Evolutionary conservation across 805 yeast species (phyloP).

Genomic region (Metschnikowia peoriensis): DNA sequence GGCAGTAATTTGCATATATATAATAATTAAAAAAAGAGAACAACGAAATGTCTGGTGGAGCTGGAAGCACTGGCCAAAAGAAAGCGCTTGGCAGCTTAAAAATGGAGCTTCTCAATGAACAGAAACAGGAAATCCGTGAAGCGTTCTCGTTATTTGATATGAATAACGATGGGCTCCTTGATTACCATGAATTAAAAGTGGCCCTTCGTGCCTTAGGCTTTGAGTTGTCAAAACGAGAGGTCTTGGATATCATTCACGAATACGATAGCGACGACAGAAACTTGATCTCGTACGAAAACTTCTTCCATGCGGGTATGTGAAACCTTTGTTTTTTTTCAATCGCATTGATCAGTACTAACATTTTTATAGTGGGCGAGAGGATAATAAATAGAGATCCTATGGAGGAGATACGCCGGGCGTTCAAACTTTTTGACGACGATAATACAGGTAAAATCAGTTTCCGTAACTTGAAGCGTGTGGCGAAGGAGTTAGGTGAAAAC

Average conservation of each 20-base stretch:
- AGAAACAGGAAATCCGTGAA: conserved; percentile 86
- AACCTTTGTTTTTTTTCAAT: not conserved
- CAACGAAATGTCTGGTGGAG: conserved; percentile 13
- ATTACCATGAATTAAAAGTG: conserved; percentile 90
- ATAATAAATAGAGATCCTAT: conserved; percentile 88
- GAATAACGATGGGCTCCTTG: conserved; percentile 86
- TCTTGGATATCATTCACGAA: conserved; percentile 72
- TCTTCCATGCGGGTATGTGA: conserved; percentile 65
- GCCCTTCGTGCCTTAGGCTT: conserved; percentile 94
- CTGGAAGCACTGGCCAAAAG: conserved; percentile 12
- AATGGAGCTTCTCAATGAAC: conserved; percentile 76
- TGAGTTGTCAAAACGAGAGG: conserved; percentile 72
- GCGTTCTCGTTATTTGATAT: conserved; percentile 90
- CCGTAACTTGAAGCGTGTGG: conserved; percentile 80
- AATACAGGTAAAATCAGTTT: conserved; percentile 79
- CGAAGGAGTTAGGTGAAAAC: conserved; percentile 90
- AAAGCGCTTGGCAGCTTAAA: conserved; percentile 44
- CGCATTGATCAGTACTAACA: conserved; percentile 22
- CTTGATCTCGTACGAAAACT: conserved; percentile 76
- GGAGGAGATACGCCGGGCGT: conserved; percentile 89
- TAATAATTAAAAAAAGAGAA: not conserved
- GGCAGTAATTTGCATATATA: not conserved
- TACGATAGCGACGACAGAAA: conserved; percentile 76
- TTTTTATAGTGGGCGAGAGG: conserved; percentile 62
- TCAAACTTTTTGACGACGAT: conserved; percentile 84